These are phyloP conservation scores for Dicorynia guianensis DNA, from an alignment of 306 rosid species.

Conservation along the genomic window DNA sequence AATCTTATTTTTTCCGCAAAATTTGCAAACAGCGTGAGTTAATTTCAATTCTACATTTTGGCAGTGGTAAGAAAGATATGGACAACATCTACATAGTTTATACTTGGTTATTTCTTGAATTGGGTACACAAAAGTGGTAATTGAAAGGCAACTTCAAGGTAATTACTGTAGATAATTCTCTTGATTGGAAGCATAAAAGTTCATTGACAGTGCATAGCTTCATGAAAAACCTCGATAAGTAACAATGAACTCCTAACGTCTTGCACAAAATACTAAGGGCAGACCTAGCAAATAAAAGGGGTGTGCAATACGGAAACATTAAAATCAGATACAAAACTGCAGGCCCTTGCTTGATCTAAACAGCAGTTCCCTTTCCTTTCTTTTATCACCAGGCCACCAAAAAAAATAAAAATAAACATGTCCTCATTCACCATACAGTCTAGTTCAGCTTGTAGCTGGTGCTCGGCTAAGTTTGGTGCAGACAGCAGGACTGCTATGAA, in stretches of 20 bases:
- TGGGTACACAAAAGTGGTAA: not conserved
- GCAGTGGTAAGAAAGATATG: too few relatives aligned
- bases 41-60: too few relatives aligned
- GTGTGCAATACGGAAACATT: conserved; percentile 16
- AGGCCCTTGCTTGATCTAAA: not conserved
- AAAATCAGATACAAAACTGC: conserved; percentile 32
- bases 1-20: not conserved
- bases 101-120: not conserved
- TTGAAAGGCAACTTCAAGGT: not conserved
- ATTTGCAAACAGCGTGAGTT: too few relatives aligned
- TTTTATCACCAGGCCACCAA: conserved; percentile 16
- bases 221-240: not conserved
- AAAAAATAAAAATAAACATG: conserved; percentile 23
- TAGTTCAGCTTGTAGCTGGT: conserved; percentile 36
- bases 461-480: conserved; percentile 25
- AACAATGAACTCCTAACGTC: not conserved
- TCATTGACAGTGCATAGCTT: conserved; percentile 3
- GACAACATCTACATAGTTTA: not conserved
- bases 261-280: not conserved
- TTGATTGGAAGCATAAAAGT: not conserved
- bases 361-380: conserved; percentile 11
- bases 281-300: not conserved
- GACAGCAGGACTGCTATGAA: conserved; percentile 29
- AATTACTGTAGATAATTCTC: not conserved
- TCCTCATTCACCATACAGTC: conserved; percentile 19